phyloP scores from a whole-genome alignment of 2,329 filamentous ascomycete species.

The Fusarium circinatum region DNA sequence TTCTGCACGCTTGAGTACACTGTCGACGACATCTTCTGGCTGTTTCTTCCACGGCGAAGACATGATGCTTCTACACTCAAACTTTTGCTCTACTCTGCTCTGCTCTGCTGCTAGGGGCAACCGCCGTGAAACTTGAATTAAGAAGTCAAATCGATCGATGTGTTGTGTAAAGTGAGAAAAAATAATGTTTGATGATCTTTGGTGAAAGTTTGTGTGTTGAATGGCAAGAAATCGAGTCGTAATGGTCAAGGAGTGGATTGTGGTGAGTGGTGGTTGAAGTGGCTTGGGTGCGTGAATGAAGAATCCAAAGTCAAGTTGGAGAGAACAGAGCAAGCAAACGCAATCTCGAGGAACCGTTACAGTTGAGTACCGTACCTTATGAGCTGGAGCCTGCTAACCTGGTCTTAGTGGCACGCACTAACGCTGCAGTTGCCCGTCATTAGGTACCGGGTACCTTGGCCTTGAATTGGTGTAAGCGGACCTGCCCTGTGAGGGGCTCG shows the following conservation, averaged over 20 bases:
- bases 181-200: neutral
- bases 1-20: constrained; percentile 77
- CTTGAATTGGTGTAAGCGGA: neutral
- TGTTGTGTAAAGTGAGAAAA: neutral
- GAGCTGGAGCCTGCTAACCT: constrained; percentile 28
- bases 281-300: constrained; percentile 24
- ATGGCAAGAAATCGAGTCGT: constrained; percentile 17
- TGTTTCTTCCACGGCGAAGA: constrained; percentile 71
- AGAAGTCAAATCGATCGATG: constrained; percentile 6
- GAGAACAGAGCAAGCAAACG: constrained; percentile 9
- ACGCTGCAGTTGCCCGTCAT: constrained; percentile 24
- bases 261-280: constrained; percentile 27
- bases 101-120: constrained; percentile 39
- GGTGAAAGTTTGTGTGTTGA: neutral
- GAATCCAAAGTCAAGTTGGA: constrained; percentile 20
- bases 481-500: constrained; percentile 25
- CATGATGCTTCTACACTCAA: constrained; percentile 53
- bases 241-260: constrained; percentile 28
- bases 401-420: constrained; percentile 14
- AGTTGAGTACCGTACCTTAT: constrained; percentile 8
- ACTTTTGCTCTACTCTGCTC: constrained; percentile 27
- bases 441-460: constrained; percentile 15
- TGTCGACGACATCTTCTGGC: constrained; percentile 72
- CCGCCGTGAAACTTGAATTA: constrained; percentile 9
- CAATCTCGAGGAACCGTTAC: constrained; percentile 27